Evolutionary conservation across 495 filamentous ascomycete genomes (phyloP).

Genomic region (Talaromyces nanjingensis): DNA sequence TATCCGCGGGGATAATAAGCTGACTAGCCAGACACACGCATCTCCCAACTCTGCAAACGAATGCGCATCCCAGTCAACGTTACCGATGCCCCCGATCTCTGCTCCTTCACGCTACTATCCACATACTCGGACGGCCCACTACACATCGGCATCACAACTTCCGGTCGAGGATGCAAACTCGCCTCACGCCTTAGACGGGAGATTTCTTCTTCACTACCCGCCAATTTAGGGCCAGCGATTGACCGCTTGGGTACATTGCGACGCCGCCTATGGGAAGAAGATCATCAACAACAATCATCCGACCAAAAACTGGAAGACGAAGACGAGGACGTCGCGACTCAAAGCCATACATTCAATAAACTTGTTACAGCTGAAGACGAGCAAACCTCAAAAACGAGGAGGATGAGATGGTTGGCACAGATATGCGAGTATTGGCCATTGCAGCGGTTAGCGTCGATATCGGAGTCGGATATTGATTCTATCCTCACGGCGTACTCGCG

Average conservation of each 20-base stretch:
- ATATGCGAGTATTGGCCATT: slow-evolving; percentile 99
- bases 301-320: slow-evolving; percentile 46
- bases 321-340: slow-evolving; percentile 77
- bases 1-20: no score
- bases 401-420: slow-evolving; percentile 89
- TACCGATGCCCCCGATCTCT: slow-evolving; percentile 78
- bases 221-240: slow-evolving; percentile 76
- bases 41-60: slow-evolving; percentile 68
- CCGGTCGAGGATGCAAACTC: slow-evolving; percentile 90
- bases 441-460: slow-evolving; percentile 67
- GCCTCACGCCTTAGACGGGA: slow-evolving; percentile 86
- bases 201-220: slow-evolving; percentile 70
- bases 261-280: slow-evolving; percentile 71
- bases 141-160: slow-evolving; percentile 93
- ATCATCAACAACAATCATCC: slow-evolving; percentile 49
- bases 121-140: slow-evolving; percentile 85
- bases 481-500: slow-evolving; percentile 62
- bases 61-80: slow-evolving; percentile 91
- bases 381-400: slow-evolving; percentile 67
- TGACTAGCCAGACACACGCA: slow-evolving; percentile 46
- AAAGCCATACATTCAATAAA: slow-evolving; percentile 79
- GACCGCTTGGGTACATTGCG: slow-evolving; percentile 71
- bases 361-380: slow-evolving; percentile 66
- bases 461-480: slow-evolving; percentile 67
- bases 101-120: slow-evolving; percentile 83